Evolutionary conservation across 2,329 filamentous ascomycete genomes (phyloP).

Genomic region (Penicillium expansum): DNA sequence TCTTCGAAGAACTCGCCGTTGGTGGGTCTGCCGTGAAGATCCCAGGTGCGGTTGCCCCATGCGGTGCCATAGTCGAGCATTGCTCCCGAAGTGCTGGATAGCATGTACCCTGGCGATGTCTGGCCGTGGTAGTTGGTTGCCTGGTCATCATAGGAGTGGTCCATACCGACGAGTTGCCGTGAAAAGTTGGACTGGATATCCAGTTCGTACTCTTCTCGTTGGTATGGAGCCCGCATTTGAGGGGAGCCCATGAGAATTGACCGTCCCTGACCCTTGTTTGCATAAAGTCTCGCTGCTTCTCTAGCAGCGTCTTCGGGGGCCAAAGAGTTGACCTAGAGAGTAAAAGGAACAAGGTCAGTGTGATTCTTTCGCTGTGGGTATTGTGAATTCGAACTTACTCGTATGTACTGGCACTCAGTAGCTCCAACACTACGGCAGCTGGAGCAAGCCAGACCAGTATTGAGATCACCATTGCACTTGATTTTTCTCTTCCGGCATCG

Average conservation of each 20-base stretch:
- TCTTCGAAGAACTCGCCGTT: conserved; percentile 23
- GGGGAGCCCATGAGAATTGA: conserved; percentile 14
- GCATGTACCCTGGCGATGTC: conserved; percentile 35
- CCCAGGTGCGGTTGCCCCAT: conserved; percentile 33
- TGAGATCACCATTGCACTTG: conserved; percentile 81
- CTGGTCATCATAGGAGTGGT: conserved; percentile 34
- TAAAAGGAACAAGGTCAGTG: not conserved
- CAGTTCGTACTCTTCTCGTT: conserved; percentile 30
- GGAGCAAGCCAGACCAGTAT: conserved; percentile 71
- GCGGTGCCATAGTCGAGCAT: conserved; percentile 30
- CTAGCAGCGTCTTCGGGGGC: conserved; percentile 21
- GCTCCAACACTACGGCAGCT: conserved; percentile 76
- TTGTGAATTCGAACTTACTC: conserved; percentile 52
- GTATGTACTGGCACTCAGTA: conserved; percentile 69
- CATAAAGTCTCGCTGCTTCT: conserved; percentile 1
- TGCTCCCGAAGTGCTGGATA: conserved; percentile 32
- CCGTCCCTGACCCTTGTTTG: conserved; percentile 14
- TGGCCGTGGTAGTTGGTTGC: conserved; percentile 33
- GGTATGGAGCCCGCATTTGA: conserved; percentile 19
- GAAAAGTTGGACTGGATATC: conserved; percentile 22
- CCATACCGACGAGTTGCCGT: conserved; percentile 24
- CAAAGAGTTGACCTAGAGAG: conserved; percentile 34
- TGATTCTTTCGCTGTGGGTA: not conserved
- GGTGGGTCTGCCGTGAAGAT: conserved; percentile 22
- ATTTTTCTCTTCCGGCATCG: conserved; percentile 94